A percentile compares a stretch with the other conserved stretches of the same genome.
These are phyloP conservation scores for Podila epigama DNA, from an alignment of 192 early-diverging fungal genomes.

Conservation along the genomic window DNA sequence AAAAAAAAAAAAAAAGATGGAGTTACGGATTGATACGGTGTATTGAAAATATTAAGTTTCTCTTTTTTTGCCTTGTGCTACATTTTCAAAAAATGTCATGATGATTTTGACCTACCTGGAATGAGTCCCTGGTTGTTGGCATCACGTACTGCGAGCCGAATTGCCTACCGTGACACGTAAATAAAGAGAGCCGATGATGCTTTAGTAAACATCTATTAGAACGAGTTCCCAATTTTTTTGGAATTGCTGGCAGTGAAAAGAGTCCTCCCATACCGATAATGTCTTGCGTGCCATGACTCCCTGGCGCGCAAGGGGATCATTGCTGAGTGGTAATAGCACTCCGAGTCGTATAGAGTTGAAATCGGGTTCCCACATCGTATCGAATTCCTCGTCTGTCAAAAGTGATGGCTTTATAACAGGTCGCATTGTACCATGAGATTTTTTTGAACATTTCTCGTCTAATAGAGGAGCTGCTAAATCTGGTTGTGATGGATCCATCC, in stretches of 20 bases:
- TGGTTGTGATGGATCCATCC: background rate
- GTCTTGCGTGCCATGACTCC: slow-evolving; percentile 3
- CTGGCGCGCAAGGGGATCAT: background rate
- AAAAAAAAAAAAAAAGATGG: too few relatives aligned
- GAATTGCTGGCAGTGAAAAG: background rate
- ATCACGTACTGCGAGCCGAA: slow-evolving; percentile 55
- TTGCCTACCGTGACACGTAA: slow-evolving; percentile 49
- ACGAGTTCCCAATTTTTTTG: background rate
- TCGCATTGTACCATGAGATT: too few relatives aligned
- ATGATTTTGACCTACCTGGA: too few relatives aligned
- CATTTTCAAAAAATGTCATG: too few relatives aligned
- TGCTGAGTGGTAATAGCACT: slow-evolving; percentile 5
- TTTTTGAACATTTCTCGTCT: too few relatives aligned
- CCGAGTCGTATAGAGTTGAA: slow-evolving; percentile 9
- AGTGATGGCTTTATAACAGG: slow-evolving; percentile 12
- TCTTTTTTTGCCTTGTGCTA: too few relatives aligned
- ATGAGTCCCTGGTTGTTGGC: slow-evolving; percentile 46
- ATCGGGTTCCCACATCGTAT: slow-evolving; percentile 30
- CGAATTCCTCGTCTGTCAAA: slow-evolving; percentile 26
- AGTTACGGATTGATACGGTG: too few relatives aligned
- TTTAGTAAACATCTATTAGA: background rate
- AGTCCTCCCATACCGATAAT: slow-evolving; percentile 4
- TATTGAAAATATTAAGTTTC: too few relatives aligned
- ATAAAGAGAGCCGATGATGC: background rate
- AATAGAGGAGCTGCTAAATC: background rate